Percentiles rank a stretch among this genome's conserved stretches.
These are phyloP conservation scores for Hamigera avellanea DNA, from an alignment of 495 filamentous ascomycete genomes.

Conservation along the genomic window DNA sequence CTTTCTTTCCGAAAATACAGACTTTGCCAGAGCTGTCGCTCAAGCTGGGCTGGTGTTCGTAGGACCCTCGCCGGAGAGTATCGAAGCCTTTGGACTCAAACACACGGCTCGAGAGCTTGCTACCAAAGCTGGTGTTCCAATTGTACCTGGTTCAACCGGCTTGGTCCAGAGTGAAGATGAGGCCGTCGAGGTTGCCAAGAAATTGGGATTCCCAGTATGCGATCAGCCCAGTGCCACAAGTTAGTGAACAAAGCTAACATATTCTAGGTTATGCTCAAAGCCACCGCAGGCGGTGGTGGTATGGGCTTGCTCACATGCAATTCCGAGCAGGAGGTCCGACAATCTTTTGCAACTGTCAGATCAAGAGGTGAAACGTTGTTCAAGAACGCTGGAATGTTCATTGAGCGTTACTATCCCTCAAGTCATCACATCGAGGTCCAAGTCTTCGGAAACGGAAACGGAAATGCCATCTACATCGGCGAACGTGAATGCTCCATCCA, in stretches of 20 bases:
- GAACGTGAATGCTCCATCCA: slow-evolving; percentile 38
- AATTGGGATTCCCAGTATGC: slow-evolving; percentile 37
- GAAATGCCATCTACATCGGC: slow-evolving; percentile 28
- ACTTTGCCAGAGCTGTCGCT: slow-evolving; percentile 37
- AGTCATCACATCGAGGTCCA: slow-evolving; percentile 38
- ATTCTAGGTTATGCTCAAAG: slow-evolving; percentile 41
- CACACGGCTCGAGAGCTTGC: slow-evolving; percentile 42
- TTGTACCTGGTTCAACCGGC: slow-evolving; percentile 38
- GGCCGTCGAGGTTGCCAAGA: slow-evolving; percentile 26
- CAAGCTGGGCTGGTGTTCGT: slow-evolving; percentile 41
- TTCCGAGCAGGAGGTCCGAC: slow-evolving; percentile 23
- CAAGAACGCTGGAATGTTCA: slow-evolving; percentile 35
- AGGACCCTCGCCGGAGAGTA: slow-evolving; percentile 40
- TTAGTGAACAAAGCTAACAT: slow-evolving; percentile 1
- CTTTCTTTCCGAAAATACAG: slow-evolving; percentile 47
- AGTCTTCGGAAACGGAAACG: slow-evolving; percentile 32
- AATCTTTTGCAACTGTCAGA: slow-evolving; percentile 22
- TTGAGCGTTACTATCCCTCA: slow-evolving; percentile 31
- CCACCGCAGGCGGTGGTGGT: slow-evolving; percentile 45
- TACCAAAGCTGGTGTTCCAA: slow-evolving; percentile 37
- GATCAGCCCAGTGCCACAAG: background rate
- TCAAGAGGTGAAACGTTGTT: slow-evolving; percentile 29
- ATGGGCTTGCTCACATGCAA: slow-evolving; percentile 40
- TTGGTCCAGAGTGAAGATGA: slow-evolving; percentile 34
- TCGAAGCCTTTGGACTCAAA: slow-evolving; percentile 46